phyloP scores from a whole-genome alignment of 805 yeast genomes.

The Lachancea nothofagi region DNA sequence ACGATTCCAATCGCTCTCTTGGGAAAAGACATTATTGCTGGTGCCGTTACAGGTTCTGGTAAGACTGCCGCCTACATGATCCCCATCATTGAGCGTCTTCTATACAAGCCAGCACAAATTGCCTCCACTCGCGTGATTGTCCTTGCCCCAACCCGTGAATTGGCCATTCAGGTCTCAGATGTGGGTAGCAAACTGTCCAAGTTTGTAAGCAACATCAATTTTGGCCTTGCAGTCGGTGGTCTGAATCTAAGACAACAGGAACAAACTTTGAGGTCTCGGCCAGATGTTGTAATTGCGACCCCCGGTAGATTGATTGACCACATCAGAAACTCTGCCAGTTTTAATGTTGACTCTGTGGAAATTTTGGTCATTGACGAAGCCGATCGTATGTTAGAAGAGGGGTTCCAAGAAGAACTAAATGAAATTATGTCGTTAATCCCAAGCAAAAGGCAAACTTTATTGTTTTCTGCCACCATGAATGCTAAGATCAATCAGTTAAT shows the following conservation, averaged over 20 bases:
- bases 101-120: conserved; percentile 80
- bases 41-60: conserved; percentile 99
- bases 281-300: conserved; percentile 95
- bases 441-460: conserved; percentile 82
- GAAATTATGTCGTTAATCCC: conserved; percentile 88
- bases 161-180: conserved; percentile 93
- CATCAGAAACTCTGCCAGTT: conserved; percentile 88
- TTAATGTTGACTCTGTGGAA: conserved; percentile 85
- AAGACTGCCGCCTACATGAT: conserved; percentile 98
- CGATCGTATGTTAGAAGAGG: conserved; percentile 98
- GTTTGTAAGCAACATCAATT: conserved; percentile 68
- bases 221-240: conserved; percentile 98
- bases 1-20: conserved; percentile 87
- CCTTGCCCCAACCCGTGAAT: conserved; percentile 93
- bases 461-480: conserved; percentile 98
- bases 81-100: conserved; percentile 86
- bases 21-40: conserved; percentile 97
- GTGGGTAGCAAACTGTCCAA: conserved; percentile 83
- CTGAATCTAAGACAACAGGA: conserved; percentile 92
- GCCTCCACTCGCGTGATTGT: conserved; percentile 89
- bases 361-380: conserved; percentile 95
- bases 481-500: conserved; percentile 83
- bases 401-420: conserved; percentile 90
- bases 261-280: conserved; percentile 84
- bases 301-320: conserved; percentile 99